A percentile compares a stretch with the other conserved stretches of the same genome.
Evolutionary conservation across 257 asterid genomes (phyloP).

Genomic region (Anisodus acutangulus): DNA sequence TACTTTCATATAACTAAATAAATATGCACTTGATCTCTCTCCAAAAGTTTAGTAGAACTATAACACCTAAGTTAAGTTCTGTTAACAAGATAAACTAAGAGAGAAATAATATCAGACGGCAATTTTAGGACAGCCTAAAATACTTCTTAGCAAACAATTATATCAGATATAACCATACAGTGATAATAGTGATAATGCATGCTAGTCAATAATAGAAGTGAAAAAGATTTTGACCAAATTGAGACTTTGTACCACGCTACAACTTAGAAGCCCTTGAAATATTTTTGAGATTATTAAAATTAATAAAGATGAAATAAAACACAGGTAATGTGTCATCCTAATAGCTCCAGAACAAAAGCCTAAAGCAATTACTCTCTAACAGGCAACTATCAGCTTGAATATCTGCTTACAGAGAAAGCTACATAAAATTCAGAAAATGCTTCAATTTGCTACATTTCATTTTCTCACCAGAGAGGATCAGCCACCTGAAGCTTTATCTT

Average conservation of each 20-base stretch:
- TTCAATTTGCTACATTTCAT: not conserved
- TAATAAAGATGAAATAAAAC: not conserved
- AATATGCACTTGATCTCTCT: not conserved
- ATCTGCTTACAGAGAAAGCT: not conserved
- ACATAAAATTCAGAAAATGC: not conserved
- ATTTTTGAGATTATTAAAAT: not conserved
- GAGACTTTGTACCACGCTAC: not conserved
- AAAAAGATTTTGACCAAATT: not conserved
- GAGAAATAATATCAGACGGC: not conserved
- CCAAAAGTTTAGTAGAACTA: not conserved
- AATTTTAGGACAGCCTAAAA: not conserved
- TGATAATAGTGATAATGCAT: not conserved
- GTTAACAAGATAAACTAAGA: not conserved
- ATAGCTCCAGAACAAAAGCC: not conserved
- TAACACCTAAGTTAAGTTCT: not conserved
- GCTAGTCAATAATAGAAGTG: not conserved
- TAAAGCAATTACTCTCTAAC: constrained; percentile 10
- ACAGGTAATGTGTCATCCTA: not conserved
- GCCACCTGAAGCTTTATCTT: constrained; percentile 20
- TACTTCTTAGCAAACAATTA: not conserved
- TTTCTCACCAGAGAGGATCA: not conserved
- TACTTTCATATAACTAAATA: not conserved
- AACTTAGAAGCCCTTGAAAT: not conserved
- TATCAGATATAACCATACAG: not conserved
- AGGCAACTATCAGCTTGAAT: constrained; percentile 3